Percentiles rank a stretch among this genome's conserved stretches.
phyloP scores from a whole-genome alignment of 176 grass and related monocot species.

The Oryza longistaminata region DNA sequence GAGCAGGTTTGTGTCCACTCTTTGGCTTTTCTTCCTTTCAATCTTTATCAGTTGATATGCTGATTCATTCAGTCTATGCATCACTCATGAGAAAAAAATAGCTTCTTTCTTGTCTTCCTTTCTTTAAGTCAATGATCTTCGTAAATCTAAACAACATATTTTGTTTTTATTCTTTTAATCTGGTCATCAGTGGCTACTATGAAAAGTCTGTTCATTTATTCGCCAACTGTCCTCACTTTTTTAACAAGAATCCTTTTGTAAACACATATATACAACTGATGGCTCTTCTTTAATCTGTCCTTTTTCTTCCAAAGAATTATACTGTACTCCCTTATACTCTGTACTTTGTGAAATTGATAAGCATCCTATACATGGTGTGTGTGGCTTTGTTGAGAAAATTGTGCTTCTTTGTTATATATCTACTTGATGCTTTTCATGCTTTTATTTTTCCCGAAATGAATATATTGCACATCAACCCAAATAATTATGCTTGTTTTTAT shows the following conservation, averaged over 20 bases:
- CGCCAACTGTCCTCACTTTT: not conserved
- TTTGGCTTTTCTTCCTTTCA: not conserved
- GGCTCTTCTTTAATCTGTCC: not conserved
- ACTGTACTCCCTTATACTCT: not conserved
- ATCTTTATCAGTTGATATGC: not conserved
- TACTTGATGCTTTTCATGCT: not conserved
- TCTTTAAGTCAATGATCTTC: not conserved
- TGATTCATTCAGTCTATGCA: not conserved
- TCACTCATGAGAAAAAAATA: not conserved
- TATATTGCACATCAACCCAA: not conserved
- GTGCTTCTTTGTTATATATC: not conserved
- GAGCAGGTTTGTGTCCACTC: not conserved
- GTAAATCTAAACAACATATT: not conserved
- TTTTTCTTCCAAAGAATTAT: not conserved
- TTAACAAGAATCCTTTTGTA: not conserved
- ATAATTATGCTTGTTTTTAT: not conserved
- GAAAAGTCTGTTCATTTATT: not conserved
- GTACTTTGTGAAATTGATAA: not conserved
- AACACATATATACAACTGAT: not conserved
- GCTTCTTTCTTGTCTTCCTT: not conserved
- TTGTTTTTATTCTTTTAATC: not conserved
- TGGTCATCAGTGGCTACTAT: not conserved
- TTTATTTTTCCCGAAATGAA: not conserved
- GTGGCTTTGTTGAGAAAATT: not conserved
- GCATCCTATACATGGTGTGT: not conserved